phyloP scores from a whole-genome alignment of 345 rosid genomes.

The Pistacia integerrima region DNA sequence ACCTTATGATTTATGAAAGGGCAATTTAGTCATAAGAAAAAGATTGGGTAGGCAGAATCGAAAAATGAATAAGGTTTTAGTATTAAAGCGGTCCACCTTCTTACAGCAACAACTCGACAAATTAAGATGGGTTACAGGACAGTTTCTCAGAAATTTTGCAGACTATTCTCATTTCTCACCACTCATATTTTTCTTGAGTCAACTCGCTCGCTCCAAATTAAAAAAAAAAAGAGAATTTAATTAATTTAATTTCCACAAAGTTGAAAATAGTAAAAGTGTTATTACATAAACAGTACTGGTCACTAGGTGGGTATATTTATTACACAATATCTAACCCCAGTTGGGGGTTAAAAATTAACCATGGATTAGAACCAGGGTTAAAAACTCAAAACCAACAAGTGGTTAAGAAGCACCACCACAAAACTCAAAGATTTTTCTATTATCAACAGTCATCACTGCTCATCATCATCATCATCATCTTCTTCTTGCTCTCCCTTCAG shows the following conservation, averaged over 20 bases:
- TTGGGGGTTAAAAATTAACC: slow-evolving; percentile 47
- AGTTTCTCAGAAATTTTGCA: background rate
- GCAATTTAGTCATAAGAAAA: too few relatives aligned
- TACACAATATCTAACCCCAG: slow-evolving; percentile 45
- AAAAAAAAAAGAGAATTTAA: too few relatives aligned
- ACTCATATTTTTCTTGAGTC: slow-evolving; percentile 11
- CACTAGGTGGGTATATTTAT: slow-evolving; percentile 38
- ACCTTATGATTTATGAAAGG: too few relatives aligned
- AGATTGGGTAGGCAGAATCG: background rate
- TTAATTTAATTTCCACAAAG: too few relatives aligned
- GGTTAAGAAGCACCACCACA: slow-evolving; percentile 66
- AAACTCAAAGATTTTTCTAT: slow-evolving; percentile 47
- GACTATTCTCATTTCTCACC: background rate
- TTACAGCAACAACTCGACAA: slow-evolving; percentile 20
- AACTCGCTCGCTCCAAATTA: background rate
- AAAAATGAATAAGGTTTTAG: background rate
- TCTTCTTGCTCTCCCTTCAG: background rate
- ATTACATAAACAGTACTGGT: background rate
- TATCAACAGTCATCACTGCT: slow-evolving; percentile 46
- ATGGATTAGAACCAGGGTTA: slow-evolving; percentile 53
- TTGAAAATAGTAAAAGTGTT: background rate
- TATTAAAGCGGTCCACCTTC: slow-evolving; percentile 17
- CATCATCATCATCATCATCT: slow-evolving; percentile 22
- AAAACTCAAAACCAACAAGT: slow-evolving; percentile 18
- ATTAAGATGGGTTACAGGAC: slow-evolving; percentile 21